Evolutionary conservation across 331 rosid species (phyloP).

Genomic region (Phaseolus coccineus): DNA sequence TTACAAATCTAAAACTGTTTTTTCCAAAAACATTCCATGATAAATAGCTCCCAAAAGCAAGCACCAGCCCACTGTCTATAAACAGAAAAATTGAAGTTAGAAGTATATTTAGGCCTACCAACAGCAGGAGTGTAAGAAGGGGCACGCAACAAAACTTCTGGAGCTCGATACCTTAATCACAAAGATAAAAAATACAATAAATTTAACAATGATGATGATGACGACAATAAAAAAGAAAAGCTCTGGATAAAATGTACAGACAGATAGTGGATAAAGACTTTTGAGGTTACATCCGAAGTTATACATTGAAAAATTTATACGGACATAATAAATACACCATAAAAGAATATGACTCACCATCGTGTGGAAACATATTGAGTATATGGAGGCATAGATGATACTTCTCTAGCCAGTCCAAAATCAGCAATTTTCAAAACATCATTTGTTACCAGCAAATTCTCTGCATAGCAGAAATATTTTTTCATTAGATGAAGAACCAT

Average conservation of each 20-base stretch:
- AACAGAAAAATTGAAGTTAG: background rate
- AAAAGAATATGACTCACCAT: slow-evolving; percentile 66
- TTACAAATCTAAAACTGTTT: slow-evolving; percentile 31
- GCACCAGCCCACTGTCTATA: background rate
- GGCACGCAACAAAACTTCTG: slow-evolving; percentile 83
- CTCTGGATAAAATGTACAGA: background rate
- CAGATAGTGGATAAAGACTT: background rate
- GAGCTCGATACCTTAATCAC: slow-evolving; percentile 81
- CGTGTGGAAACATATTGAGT: slow-evolving; percentile 94
- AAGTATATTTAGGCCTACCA: slow-evolving; percentile 57
- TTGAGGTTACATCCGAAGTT: background rate
- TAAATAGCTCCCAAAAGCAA: slow-evolving; percentile 16
- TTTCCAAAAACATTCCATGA: slow-evolving; percentile 20
- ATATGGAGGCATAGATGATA: slow-evolving; percentile 82
- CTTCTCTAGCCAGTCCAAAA: slow-evolving; percentile 89
- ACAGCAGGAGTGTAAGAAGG: slow-evolving; percentile 81
- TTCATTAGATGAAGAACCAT: slow-evolving; percentile 22
- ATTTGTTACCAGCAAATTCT: slow-evolving; percentile 83
- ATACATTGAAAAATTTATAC: slow-evolving; percentile 14
- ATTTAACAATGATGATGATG: background rate
- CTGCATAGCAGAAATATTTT: slow-evolving; percentile 46
- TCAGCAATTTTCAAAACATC: slow-evolving; percentile 83
- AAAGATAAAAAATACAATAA: slow-evolving; percentile 33
- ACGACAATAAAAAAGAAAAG: background rate
- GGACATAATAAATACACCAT: slow-evolving; percentile 17